A percentile compares a stretch with the other conserved stretches of the same genome.
phyloP scores from a whole-genome alignment of 495 filamentous ascomycete species.

The Tuber borchii region DNA sequence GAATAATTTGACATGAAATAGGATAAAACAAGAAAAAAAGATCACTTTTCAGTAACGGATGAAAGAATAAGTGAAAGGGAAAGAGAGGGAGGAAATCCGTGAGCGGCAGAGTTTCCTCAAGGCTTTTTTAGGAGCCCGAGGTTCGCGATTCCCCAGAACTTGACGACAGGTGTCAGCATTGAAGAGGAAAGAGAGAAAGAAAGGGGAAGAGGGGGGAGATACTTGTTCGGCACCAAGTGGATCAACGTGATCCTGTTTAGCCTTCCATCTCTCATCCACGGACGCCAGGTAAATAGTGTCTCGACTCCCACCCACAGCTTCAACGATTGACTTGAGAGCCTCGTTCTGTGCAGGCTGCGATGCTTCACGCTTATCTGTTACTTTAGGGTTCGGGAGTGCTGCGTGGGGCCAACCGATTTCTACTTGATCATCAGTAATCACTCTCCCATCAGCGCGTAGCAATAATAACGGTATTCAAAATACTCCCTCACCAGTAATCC shows the following conservation, averaged over 20 bases:
- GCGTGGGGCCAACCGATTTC: slow-evolving; percentile 16
- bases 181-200: neutral
- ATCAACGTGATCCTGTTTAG: neutral
- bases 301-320: neutral
- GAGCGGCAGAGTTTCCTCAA: neutral
- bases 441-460: neutral
- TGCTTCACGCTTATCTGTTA: neutral
- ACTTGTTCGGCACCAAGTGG: neutral
- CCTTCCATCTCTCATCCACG: neutral
- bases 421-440: neutral
- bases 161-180: neutral
- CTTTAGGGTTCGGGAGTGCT: neutral
- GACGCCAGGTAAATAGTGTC: neutral
- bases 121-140: neutral
- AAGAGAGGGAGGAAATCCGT: neutral
- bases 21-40: neutral
- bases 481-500: slow-evolving; percentile 8
- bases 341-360: neutral
- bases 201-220: neutral
- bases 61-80: neutral
- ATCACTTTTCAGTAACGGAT: neutral
- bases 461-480: neutral
- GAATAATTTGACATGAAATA: neutral
- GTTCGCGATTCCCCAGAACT: neutral
- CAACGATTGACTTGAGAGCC: neutral